phyloP scores from a whole-genome alignment of 768 basidiomycete genomes.

The Lactarius vividus region DNA sequence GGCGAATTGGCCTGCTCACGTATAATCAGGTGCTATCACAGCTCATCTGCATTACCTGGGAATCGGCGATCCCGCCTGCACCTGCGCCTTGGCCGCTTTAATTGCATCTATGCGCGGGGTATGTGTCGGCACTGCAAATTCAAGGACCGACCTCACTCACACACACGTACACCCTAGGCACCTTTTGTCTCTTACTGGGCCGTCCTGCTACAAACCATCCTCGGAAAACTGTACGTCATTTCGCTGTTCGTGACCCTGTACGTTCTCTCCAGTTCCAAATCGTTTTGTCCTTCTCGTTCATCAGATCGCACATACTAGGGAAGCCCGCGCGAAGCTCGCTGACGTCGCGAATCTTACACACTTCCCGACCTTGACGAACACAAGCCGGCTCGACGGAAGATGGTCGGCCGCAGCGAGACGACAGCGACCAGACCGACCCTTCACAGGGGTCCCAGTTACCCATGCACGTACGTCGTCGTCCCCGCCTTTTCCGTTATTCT shows the following conservation, averaged over 20 bases:
- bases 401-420: neutral
- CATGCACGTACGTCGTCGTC: neutral
- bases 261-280: neutral
- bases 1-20: neutral
- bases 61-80: constrained; percentile 33
- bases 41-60: constrained; percentile 31
- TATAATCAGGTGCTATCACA: constrained; percentile 14
- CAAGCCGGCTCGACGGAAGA: neutral
- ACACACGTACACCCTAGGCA: constrained; percentile 15
- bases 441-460: neutral
- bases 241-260: constrained; percentile 34
- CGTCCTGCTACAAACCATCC: constrained; percentile 31
- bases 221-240: constrained; percentile 35
- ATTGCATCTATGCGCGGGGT: constrained; percentile 23
- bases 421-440: neutral
- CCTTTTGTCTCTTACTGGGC: constrained; percentile 30
- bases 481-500: neutral
- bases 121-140: neutral
- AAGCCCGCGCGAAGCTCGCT: constrained; percentile 14
- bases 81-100: constrained; percentile 31
- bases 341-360: neutral
- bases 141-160: neutral
- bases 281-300: neutral
- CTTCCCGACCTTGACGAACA: constrained; percentile 14
- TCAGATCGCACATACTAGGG: constrained; percentile 4